A percentile compares a stretch with the other conserved stretches of the same genome.
Conservation (phyloP, 352 stramenopile genomes). For the Phytopythium mirpurense region DNA sequence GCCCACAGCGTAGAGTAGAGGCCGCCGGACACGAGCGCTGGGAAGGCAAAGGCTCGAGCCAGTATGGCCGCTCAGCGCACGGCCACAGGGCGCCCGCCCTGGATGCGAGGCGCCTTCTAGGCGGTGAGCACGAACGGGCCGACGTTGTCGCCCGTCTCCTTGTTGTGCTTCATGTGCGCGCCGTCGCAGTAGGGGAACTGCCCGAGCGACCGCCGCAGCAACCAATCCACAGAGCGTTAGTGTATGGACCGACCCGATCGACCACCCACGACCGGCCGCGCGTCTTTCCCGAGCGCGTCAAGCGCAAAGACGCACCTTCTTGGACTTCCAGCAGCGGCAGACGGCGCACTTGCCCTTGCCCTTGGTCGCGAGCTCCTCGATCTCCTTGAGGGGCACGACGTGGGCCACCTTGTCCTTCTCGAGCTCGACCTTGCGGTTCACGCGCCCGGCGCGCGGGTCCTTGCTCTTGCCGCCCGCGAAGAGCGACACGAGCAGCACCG, state of each 20-base stretch:
- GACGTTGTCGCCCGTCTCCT: constrained; percentile 81
- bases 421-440: constrained; percentile 65
- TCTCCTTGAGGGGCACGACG: constrained; percentile 55
- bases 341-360: constrained; percentile 74
- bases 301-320: constrained; percentile 36
- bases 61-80: too few species aligned
- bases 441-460: constrained; percentile 39
- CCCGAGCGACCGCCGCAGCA: neutral
- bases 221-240: neutral
- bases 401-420: constrained; percentile 84
- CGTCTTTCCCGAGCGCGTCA: neutral
- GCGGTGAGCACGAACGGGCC: constrained; percentile 75
- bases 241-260: too few species aligned
- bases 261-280: too few species aligned
- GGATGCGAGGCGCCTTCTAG: constrained; percentile 16
- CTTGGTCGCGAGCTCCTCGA: constrained; percentile 75
- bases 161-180: constrained; percentile 84
- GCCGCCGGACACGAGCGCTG: too few species aligned
- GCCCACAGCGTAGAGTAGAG: too few species aligned
- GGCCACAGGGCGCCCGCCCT: too few species aligned
- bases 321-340: constrained; percentile 87
- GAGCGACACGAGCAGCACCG: constrained; percentile 63
- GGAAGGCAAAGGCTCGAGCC: too few species aligned
- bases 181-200: constrained; percentile 80
- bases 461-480: constrained; percentile 49